Conservation (phyloP, 2,329 filamentous ascomycete genomes). For the Lachnellula cervina region DNA sequence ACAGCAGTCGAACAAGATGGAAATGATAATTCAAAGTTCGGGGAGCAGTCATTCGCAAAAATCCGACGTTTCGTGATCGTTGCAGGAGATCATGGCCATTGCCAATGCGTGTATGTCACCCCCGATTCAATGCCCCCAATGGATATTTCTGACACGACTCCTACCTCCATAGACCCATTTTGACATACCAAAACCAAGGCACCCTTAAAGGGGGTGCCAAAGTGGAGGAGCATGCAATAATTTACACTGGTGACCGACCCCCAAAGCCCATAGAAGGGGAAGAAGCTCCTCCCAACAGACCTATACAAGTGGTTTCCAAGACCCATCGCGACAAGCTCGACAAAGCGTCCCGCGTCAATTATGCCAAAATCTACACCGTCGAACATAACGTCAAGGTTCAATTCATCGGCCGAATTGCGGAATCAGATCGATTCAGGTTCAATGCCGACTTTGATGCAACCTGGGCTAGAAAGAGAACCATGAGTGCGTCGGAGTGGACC, state of each 20-base stretch:
- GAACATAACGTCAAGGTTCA: constrained; percentile 24
- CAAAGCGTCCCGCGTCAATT: constrained; percentile 17
- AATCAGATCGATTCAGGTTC: constrained; percentile 1
- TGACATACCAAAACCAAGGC: constrained; percentile 1
- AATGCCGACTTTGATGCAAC: constrained; percentile 7
- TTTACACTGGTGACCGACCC: not conserved
- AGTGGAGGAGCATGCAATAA: not conserved
- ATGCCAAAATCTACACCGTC: constrained; percentile 25
- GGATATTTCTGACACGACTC: not conserved
- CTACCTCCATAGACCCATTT: not conserved
- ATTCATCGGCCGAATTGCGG: constrained; percentile 19
- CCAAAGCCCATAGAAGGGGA: not conserved
- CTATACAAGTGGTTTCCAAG: constrained; percentile 6
- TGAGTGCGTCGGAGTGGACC: too few species aligned
- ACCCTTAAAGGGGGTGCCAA: not conserved
- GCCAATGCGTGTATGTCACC: constrained; percentile 19
- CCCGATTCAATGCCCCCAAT: not conserved
- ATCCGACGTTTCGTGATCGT: constrained; percentile 21
- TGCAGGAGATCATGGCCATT: constrained; percentile 2
- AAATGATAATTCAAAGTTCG: not conserved
- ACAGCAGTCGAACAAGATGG: not conserved
- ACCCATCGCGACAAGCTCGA: constrained; percentile 8
- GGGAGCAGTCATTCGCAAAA: constrained; percentile 6
- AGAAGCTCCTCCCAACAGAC: not conserved
- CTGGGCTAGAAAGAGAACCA: constrained; percentile 1